Evolutionary conservation across 306 rosid genomes (phyloP).

Genomic region (Quercus agrifolia): DNA sequence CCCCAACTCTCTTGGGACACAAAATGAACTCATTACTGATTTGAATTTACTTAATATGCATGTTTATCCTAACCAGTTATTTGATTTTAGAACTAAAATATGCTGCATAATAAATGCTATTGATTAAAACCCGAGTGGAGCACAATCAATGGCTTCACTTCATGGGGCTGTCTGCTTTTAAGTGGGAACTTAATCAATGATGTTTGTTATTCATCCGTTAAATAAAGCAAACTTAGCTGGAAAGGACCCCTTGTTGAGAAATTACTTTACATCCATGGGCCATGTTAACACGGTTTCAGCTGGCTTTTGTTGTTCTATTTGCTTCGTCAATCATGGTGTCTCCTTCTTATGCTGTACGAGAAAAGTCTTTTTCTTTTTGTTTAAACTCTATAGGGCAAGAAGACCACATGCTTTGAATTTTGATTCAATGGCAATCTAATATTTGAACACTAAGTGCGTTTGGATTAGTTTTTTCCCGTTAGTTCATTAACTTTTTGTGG

Average conservation of each 20-base stretch:
- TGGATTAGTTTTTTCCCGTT: too few relatives aligned
- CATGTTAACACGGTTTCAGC: neutral
- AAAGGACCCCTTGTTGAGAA: neutral
- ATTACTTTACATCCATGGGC: neutral
- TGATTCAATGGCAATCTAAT: too few relatives aligned
- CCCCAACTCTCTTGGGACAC: too few relatives aligned
- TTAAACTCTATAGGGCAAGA: neutral
- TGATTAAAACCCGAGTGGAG: neutral
- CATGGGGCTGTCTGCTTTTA: neutral
- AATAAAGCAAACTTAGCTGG: constrained; percentile 38
- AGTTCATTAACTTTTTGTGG: too few relatives aligned
- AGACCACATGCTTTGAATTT: neutral
- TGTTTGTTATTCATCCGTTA: constrained; percentile 15
- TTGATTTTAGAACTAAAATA: neutral
- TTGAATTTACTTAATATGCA: too few relatives aligned
- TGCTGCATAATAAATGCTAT: neutral
- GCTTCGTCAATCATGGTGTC: neutral
- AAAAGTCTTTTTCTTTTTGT: neutral
- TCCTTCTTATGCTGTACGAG: neutral
- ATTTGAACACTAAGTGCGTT: too few relatives aligned
- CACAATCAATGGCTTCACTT: constrained; percentile 1
- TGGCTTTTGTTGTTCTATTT: neutral
- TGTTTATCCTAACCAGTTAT: neutral
- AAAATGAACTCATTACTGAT: too few relatives aligned
- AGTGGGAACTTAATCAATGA: constrained; percentile 3